Conservation (phyloP, 768 basidiomycete species). For the Porphyrellus cyaneotinctus region DNA sequence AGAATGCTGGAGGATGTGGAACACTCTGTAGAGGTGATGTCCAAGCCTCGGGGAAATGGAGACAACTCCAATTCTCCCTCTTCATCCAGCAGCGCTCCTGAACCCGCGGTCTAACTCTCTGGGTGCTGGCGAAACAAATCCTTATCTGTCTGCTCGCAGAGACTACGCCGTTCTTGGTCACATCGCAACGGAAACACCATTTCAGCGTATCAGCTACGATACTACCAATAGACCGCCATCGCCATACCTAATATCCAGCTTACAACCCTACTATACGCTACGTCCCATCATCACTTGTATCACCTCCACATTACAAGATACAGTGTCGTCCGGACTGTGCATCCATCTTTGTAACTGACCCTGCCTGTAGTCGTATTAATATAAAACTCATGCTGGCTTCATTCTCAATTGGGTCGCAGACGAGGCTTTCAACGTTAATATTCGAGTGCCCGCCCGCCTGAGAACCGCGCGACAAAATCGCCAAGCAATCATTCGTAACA, state of each 20-base stretch:
- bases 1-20: conserved; percentile 22
- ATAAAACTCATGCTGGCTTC: background rate
- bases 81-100: background rate
- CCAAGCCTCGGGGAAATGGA: conserved; percentile 1
- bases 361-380: background rate
- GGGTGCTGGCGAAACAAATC: background rate
- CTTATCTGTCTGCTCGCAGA: background rate
- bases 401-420: too few species aligned
- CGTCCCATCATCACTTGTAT: background rate
- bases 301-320: background rate
- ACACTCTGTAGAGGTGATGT: conserved; percentile 13
- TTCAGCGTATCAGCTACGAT: background rate
- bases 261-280: background rate
- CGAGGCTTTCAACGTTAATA: too few species aligned
- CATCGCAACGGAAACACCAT: background rate
- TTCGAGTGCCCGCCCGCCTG: background rate
- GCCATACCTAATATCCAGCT: background rate
- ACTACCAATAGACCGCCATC: background rate
- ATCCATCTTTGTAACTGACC: background rate
- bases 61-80: background rate
- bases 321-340: background rate
- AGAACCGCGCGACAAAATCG: background rate
- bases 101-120: background rate
- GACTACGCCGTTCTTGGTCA: background rate
- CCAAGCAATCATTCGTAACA: background rate